Percentiles rank a stretch among this genome's conserved stretches.
phyloP scores from a whole-genome alignment of 1,284 basidiomycete genomes.

The Trichosporon sp. region DNA sequence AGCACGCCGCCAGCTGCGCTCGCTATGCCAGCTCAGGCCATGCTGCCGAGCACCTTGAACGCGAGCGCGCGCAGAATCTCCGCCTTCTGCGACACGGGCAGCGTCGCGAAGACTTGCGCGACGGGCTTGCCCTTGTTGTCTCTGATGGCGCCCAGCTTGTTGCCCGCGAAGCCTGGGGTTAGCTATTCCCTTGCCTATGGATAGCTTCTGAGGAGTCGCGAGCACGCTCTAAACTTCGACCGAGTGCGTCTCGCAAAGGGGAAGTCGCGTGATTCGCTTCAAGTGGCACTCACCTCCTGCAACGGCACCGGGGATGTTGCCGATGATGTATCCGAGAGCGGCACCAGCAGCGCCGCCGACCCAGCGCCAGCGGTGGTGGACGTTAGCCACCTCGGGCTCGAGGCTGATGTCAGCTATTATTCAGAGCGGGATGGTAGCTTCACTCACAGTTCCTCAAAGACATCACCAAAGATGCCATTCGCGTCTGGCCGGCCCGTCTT shows the following conservation, averaged over 20 bases:
- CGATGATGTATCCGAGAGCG: conserved; percentile 82
- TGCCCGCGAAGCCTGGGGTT: conserved; percentile 72
- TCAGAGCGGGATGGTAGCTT: too few relatives aligned
- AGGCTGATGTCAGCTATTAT: conserved; percentile 40
- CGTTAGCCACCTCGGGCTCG: conserved; percentile 55
- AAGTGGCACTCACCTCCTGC: conserved; percentile 50
- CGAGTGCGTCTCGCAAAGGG: too few relatives aligned
- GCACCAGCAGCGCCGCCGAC: conserved; percentile 66
- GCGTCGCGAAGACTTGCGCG: conserved; percentile 80
- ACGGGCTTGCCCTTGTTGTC: conserved; percentile 94
- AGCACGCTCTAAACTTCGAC: too few relatives aligned
- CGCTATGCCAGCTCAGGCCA: conserved; percentile 30
- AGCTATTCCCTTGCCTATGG: background rate
- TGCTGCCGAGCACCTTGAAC: conserved; percentile 77
- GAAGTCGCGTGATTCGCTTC: too few relatives aligned
- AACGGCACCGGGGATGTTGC: conserved; percentile 74
- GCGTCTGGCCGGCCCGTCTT: conserved; percentile 64
- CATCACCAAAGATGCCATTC: conserved; percentile 79
- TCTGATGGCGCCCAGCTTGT: conserved; percentile 79
- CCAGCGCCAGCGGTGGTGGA: conserved; percentile 53
- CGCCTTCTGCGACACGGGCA: conserved; percentile 79
- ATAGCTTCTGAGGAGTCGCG: too few relatives aligned
- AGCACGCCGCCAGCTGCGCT: too few relatives aligned
- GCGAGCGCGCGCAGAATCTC: conserved; percentile 88
- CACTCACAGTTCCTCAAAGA: conserved; percentile 77